Conservation (phyloP, 805 yeast species). For the Ogataea ramenticola region DNA sequence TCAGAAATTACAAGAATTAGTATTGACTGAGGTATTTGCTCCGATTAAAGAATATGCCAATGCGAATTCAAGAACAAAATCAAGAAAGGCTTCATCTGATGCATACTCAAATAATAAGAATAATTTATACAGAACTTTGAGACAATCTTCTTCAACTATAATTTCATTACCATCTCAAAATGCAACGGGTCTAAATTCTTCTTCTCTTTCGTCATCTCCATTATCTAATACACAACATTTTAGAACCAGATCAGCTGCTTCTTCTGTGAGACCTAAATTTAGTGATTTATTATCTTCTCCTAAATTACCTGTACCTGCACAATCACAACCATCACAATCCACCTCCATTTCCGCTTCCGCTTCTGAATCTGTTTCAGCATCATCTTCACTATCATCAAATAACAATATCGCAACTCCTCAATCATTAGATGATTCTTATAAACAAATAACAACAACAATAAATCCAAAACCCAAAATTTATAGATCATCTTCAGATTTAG, state of each 20-base stretch:
- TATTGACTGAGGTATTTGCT: constrained; percentile 66
- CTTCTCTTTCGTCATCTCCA: not conserved
- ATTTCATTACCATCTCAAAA: not conserved
- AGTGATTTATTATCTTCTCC: not conserved
- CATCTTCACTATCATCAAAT: too few relatives aligned
- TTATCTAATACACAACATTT: not conserved
- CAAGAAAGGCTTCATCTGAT: not conserved
- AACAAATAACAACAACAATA: not conserved
- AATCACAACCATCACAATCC: too few relatives aligned
- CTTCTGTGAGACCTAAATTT: not conserved
- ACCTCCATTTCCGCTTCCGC: too few relatives aligned
- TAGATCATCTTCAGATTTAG: not conserved
- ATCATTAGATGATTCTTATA: too few relatives aligned
- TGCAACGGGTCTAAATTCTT: not conserved
- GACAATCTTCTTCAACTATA: not conserved
- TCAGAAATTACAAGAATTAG: constrained; percentile 62
- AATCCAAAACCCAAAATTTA: not conserved
- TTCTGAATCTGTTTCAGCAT: not conserved
- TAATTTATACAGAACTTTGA: not conserved
- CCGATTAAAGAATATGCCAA: constrained; percentile 31
- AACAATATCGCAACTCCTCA: too few relatives aligned
- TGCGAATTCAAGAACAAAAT: not conserved
- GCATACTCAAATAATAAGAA: not conserved
- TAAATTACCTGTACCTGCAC: too few relatives aligned
- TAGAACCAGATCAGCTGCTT: not conserved